Conservation (phyloP, 2,329 filamentous ascomycete species). For the Diaporthe helianthi region DNA sequence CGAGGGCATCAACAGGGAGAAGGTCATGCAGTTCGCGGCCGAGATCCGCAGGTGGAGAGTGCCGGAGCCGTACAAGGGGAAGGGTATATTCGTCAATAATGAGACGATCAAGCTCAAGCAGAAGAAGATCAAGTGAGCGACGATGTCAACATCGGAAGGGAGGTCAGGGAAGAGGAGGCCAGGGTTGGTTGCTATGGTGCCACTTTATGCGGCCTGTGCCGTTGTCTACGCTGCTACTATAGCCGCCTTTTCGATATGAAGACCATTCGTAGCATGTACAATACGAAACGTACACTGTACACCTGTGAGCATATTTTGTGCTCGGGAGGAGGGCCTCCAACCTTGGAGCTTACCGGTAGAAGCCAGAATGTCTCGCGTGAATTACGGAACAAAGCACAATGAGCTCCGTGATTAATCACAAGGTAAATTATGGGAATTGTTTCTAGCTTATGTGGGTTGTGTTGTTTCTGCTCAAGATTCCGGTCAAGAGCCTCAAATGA, state of each 20-base stretch:
- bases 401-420: too few relatives aligned
- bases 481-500: too few relatives aligned
- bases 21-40: slow-evolving; percentile 90
- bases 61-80: slow-evolving; percentile 98
- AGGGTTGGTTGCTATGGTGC: background rate
- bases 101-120: slow-evolving; percentile 98
- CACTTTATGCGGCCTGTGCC: slow-evolving; percentile 32
- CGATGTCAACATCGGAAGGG: slow-evolving; percentile 5
- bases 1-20: slow-evolving; percentile 85
- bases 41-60: slow-evolving; percentile 85
- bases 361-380: too few relatives aligned
- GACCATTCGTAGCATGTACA: slow-evolving; percentile 2
- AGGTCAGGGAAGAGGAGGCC: background rate
- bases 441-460: too few relatives aligned
- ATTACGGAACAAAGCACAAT: too few relatives aligned
- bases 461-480: too few relatives aligned
- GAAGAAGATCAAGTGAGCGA: slow-evolving; percentile 87
- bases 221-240: slow-evolving; percentile 20
- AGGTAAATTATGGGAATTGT: too few relatives aligned
- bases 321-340: too few relatives aligned
- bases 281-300: background rate
- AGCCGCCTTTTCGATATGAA: background rate
- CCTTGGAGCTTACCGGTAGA: too few relatives aligned
- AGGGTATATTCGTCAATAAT: slow-evolving; percentile 97
- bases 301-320: background rate